These are phyloP conservation scores for Xylaria palmicola DNA, from an alignment of 495 filamentous ascomycete species.

Conservation along the genomic window DNA sequence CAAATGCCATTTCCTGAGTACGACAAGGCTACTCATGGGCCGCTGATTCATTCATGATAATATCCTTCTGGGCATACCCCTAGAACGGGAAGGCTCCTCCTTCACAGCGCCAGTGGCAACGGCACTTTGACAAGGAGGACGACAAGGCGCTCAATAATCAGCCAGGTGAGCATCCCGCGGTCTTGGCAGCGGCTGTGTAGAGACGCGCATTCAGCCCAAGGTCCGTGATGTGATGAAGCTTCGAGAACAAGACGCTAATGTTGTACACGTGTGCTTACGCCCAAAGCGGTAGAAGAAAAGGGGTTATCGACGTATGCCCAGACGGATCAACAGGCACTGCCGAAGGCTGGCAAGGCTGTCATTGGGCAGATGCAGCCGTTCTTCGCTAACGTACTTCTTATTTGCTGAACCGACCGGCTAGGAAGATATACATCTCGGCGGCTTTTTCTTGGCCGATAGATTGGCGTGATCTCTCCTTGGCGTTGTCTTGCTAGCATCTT, in stretches of 20 bases:
- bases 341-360: neutral
- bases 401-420: neutral
- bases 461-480: neutral
- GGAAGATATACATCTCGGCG: neutral
- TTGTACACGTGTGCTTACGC: too few species aligned
- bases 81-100: neutral
- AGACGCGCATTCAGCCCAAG: neutral
- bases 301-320: neutral
- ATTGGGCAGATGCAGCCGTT: constrained; percentile 8
- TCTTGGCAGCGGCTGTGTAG: constrained; percentile 12
- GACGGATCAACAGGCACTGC: constrained; percentile 11
- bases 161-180: neutral
- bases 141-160: neutral
- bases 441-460: neutral
- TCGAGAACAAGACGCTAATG: neutral
- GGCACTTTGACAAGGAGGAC: neutral
- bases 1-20: neutral
- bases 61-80: neutral
- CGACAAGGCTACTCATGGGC: neutral
- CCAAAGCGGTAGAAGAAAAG: neutral
- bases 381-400: neutral
- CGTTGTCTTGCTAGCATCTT: neutral
- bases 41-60: neutral
- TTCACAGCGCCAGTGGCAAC: neutral
- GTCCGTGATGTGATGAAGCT: neutral